A percentile compares a stretch with the other conserved stretches of the same genome.
phyloP scores from a whole-genome alignment of 306 rosid genomes.

The Vigna trinervia region DNA sequence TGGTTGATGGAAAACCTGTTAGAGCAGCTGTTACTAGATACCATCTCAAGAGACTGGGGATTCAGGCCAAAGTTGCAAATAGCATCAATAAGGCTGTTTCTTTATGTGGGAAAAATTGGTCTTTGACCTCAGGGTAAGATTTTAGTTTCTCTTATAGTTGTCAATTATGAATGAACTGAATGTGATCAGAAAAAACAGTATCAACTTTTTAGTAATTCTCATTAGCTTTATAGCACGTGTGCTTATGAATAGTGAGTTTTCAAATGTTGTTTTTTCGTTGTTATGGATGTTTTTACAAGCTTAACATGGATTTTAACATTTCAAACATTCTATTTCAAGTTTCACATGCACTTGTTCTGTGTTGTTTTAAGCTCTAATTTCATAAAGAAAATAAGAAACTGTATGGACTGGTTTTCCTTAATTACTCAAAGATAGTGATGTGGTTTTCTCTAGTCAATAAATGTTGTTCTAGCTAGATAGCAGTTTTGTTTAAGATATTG shows the following conservation, averaged over 20 bases:
- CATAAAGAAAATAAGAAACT: no score
- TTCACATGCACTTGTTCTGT: no score
- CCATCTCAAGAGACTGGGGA: constrained; percentile 95
- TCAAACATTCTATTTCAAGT: constrained; percentile 3
- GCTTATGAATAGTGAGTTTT: background rate
- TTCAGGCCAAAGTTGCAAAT: constrained; percentile 66
- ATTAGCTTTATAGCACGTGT: background rate
- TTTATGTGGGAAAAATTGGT: constrained; percentile 69
- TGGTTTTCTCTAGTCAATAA: background rate
- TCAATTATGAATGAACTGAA: constrained; percentile 24
- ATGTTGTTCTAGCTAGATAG: background rate
- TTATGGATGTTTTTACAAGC: background rate
- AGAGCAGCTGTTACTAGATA: constrained; percentile 94
- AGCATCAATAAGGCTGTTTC: constrained; percentile 65
- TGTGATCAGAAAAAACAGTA: background rate
- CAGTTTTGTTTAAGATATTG: background rate
- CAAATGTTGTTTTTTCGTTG: background rate
- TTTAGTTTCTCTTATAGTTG: constrained; percentile 23
- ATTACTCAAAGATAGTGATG: background rate
- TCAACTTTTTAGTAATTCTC: constrained; percentile 14
- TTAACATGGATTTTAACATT: background rate
- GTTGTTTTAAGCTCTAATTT: no score
- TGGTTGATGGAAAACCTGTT: constrained; percentile 89
- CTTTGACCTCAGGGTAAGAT: constrained; percentile 65
- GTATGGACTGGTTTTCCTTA: no score